Evolutionary conservation across 2,329 filamentous ascomycete genomes (phyloP), one percentile per base, ranked within the genome.

Genomic region (Daldinia sp.): DNA sequence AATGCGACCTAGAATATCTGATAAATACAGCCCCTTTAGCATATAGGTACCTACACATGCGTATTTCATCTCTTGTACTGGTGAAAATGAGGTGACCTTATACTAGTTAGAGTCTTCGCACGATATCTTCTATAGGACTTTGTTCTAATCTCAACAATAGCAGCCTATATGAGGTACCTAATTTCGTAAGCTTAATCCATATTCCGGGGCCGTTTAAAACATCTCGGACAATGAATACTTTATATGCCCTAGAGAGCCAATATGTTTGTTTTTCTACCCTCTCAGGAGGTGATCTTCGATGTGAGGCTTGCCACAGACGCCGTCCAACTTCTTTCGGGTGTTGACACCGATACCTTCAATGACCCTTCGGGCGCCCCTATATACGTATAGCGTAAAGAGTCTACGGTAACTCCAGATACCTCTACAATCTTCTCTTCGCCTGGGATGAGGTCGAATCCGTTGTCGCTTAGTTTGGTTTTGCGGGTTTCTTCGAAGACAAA

Each of bases 361-460:
- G 68, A 71, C 4, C 67, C 67, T n/a, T 67, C 64, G 9, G 65
- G 30, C 8, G 70, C 70, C 25, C 72, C 72, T 27, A 74, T 49
- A 32, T 72, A 73, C 4, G 72, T 72, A 37, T 71, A 74, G 19
- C 62, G 65, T 3, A 74, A 58, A 13, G 63, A 63, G 3, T 67
- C 61, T 5, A 67, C 34, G 2, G 19, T 58, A 15, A 30, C 37
- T 3, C 59, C 74, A 17, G n/a, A 68, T 27, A 77, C 67, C 21
- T 67, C 43, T 1, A 77, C 70, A n/a, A 68, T 34, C 34, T 54
- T 74, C 48, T 68, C 63, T 58, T 72, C 63, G 7, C 83, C 83
- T 0, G 86, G 86, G 9, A 88, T 74, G 8, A 88, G 51, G 70
- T 89, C 86, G 15, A 89, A 81, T 1, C 83, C 80, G 63, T 88